Percentiles rank a stretch among this genome's conserved stretches.
phyloP scores from a whole-genome alignment of 192 early-diverging fungal species.

The Gonapodya prolifera region DNA sequence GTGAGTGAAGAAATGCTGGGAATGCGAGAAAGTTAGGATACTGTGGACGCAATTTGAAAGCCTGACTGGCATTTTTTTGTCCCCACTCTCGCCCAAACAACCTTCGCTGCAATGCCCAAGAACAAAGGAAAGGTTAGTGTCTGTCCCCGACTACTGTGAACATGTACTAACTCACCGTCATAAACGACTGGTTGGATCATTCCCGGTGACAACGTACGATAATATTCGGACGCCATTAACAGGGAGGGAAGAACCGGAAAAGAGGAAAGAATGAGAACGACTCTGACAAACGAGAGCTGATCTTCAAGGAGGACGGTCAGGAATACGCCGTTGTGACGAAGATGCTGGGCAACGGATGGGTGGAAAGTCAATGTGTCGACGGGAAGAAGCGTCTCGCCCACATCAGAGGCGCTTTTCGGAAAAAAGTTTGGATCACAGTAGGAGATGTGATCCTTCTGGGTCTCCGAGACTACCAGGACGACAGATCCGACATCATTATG shows the following conservation, averaged over 20 bases:
- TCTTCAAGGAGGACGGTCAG: conserved; percentile 96
- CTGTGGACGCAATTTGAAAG: too few relatives aligned
- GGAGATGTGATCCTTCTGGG: conserved; percentile 85
- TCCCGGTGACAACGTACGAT: not conserved
- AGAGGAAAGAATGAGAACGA: conserved; percentile 97
- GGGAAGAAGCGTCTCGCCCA: conserved; percentile 81
- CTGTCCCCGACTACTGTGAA: not conserved
- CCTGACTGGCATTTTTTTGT: too few relatives aligned
- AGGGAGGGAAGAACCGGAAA: conserved; percentile 77
- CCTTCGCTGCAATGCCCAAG: conserved; percentile 56
- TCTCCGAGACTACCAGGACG: conserved; percentile 84
- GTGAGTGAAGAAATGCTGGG: too few relatives aligned
- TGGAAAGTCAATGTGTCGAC: conserved; percentile 82
- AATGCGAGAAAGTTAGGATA: too few relatives aligned
- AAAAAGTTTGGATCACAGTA: conserved; percentile 82
- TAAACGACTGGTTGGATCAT: too few relatives aligned
- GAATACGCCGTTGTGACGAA: conserved; percentile 91
- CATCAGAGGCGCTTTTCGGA: conserved; percentile 96
- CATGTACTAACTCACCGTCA: not conserved
- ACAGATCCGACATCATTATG: conserved; percentile 86
- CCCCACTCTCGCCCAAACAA: not conserved
- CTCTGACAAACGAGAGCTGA: conserved; percentile 87
- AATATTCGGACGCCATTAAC: not conserved
- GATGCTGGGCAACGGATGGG: conserved; percentile 92
- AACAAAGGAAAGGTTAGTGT: conserved; percentile 88